Evolutionary conservation across 495 filamentous ascomycete genomes (phyloP).

Genomic region (Tuber borchii): DNA sequence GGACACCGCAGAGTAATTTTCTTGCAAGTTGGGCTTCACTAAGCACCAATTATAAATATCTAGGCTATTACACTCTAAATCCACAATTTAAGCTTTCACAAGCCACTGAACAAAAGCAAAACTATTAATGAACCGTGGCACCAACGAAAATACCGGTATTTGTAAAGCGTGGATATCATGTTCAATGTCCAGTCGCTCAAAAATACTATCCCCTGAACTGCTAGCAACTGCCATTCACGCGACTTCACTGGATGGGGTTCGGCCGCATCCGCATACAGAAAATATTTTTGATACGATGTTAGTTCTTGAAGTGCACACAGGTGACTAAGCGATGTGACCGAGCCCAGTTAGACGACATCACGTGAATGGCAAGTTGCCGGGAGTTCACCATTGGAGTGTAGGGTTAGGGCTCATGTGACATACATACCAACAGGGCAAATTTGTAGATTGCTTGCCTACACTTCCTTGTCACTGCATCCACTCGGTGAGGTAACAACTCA

Average conservation of each 20-base stretch:
- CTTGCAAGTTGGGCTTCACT: background rate
- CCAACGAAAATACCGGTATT: background rate
- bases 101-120: background rate
- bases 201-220: no score
- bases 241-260: no score
- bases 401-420: background rate
- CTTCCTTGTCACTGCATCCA: background rate
- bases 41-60: background rate
- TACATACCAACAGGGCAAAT: background rate
- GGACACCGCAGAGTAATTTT: background rate
- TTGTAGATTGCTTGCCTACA: background rate
- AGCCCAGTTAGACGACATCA: no score
- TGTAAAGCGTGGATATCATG: background rate
- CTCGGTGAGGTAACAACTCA: background rate
- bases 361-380: no score
- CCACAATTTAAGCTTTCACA: background rate
- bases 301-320: no score
- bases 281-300: no score
- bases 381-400: background rate
- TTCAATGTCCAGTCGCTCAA: background rate
- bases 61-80: background rate
- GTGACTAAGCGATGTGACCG: no score
- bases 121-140: background rate
- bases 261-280: no score
- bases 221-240: no score